These are phyloP conservation scores for Lactifluus subvellereus DNA, from an alignment of 768 basidiomycete species.

Conservation along the genomic window DNA sequence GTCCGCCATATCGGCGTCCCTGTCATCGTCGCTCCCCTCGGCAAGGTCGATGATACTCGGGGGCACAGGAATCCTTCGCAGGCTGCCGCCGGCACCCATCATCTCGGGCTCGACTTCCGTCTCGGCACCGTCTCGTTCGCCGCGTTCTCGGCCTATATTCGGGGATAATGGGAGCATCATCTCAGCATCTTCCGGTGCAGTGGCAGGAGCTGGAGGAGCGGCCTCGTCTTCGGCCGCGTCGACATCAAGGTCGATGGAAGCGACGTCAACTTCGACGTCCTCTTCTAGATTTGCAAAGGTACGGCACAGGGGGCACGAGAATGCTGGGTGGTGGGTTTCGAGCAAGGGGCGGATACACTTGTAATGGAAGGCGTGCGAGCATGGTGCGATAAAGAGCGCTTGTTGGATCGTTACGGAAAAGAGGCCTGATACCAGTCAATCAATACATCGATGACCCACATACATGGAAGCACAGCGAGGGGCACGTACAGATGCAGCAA, in stretches of 20 bases:
- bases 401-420: conserved; percentile 93
- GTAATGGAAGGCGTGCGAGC: conserved; percentile 94
- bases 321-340: conserved; percentile 84
- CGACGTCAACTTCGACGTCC: conserved; percentile 72
- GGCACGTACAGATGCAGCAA: conserved; percentile 83
- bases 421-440: conserved; percentile 37
- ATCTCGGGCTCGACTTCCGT: conserved; percentile 21
- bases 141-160: conserved; percentile 7
- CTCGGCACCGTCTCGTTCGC: conserved; percentile 17
- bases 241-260: conserved; percentile 11
- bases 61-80: conserved; percentile 12
- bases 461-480: conserved; percentile 10
- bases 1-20: conserved; percentile 19
- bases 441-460: not conserved
- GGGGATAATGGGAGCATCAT: conserved; percentile 19
- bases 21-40: conserved; percentile 18
- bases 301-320: conserved; percentile 91
- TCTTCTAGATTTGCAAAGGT: conserved; percentile 94
- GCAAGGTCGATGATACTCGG: conserved; percentile 21
- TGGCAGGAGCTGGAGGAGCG: not conserved
- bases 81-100: not conserved
- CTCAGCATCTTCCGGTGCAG: conserved; percentile 12
- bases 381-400: conserved; percentile 95
- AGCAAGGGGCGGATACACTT: conserved; percentile 94
- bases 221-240: not conserved